Percentiles rank a stretch among this genome's conserved stretches.
phyloP scores from a whole-genome alignment of 2,329 filamentous ascomycete species.

The Ampelomyces quisqualis region DNA sequence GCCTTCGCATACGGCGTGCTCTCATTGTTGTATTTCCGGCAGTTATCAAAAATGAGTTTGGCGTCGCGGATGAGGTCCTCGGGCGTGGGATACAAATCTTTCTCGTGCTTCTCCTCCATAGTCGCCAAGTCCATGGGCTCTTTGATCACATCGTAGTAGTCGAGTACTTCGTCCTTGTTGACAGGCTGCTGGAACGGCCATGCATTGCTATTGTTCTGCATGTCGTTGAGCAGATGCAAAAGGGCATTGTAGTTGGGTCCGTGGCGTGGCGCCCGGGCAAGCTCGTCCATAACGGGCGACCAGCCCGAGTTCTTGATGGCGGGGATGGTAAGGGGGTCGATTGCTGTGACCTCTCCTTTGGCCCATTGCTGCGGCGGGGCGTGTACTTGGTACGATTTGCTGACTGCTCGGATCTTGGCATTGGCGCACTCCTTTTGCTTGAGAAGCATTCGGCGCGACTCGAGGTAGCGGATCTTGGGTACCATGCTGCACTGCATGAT shows the following conservation, averaged over 20 bases:
- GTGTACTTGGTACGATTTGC: slow-evolving; percentile 84
- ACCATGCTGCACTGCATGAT: slow-evolving; percentile 99
- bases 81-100: slow-evolving; percentile 84
- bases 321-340: slow-evolving; percentile 82
- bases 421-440: slow-evolving; percentile 97
- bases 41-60: slow-evolving; percentile 89
- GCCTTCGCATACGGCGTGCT: slow-evolving; percentile 93
- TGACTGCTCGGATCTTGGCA: slow-evolving; percentile 91
- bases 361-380: slow-evolving; percentile 83
- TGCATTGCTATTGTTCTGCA: slow-evolving; percentile 88
- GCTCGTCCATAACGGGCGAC: slow-evolving; percentile 96
- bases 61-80: slow-evolving; percentile 92
- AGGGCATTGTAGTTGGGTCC: slow-evolving; percentile 96
- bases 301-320: slow-evolving; percentile 90
- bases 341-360: slow-evolving; percentile 62
- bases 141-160: slow-evolving; percentile 98
- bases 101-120: slow-evolving; percentile 94
- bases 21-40: slow-evolving; percentile 93
- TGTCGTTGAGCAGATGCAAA: slow-evolving; percentile 85
- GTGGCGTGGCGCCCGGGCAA: slow-evolving; percentile 90
- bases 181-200: slow-evolving; percentile 97
- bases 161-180: slow-evolving; percentile 92
- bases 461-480: slow-evolving; percentile 89
- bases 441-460: slow-evolving; percentile 86
- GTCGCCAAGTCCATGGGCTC: slow-evolving; percentile 95